Evolutionary conservation across 2,329 filamentous ascomycete species (phyloP).

Genomic region (Chaetomium strumarium): DNA sequence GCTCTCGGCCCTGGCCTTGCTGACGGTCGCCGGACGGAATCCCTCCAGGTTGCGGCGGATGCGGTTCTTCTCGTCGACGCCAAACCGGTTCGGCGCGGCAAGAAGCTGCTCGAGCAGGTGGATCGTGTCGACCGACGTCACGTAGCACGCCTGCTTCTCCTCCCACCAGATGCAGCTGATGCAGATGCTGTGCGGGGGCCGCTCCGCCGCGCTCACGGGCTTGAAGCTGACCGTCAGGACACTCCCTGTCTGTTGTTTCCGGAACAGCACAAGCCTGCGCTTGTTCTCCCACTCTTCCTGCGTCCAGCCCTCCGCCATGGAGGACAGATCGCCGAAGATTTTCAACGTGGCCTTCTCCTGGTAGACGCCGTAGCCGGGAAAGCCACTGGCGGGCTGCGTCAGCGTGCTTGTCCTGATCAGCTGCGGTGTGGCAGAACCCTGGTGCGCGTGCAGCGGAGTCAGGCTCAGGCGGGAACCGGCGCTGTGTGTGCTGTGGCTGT

Average conservation of each 20-base stretch:
- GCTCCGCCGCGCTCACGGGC: conserved; percentile 70
- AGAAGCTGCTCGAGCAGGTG: conserved; percentile 89
- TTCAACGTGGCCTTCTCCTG: conserved; percentile 80
- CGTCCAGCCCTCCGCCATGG: conserved; percentile 80
- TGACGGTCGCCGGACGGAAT: conserved; percentile 87
- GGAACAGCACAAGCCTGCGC: conserved; percentile 83
- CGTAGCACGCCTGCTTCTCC: conserved; percentile 83
- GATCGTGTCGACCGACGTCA: conserved; percentile 96
- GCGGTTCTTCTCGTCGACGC: conserved; percentile 96
- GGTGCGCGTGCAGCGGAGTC: conserved; percentile 40
- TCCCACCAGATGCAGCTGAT: conserved; percentile 98
- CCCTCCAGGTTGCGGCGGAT: conserved; percentile 94
- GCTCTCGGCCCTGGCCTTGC: conserved; percentile 84
- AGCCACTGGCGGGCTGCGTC: conserved; percentile 34
- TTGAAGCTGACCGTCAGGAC: conserved; percentile 77
- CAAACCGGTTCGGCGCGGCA: conserved; percentile 68
- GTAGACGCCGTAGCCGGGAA: conserved; percentile 46
- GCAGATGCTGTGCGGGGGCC: conserved; percentile 78
- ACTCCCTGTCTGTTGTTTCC: conserved; percentile 72
- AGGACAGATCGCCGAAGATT: conserved; percentile 76
- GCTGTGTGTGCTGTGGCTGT: conserved; percentile 41
- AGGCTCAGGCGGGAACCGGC: conserved; percentile 42
- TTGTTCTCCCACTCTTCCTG: conserved; percentile 73
- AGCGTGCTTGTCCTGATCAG: conserved; percentile 52
- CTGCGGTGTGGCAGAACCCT: conserved; percentile 38